These are phyloP conservation scores for Candida sp. DNA, from an alignment of 1,139 yeast species.

Conservation along the genomic window DNA sequence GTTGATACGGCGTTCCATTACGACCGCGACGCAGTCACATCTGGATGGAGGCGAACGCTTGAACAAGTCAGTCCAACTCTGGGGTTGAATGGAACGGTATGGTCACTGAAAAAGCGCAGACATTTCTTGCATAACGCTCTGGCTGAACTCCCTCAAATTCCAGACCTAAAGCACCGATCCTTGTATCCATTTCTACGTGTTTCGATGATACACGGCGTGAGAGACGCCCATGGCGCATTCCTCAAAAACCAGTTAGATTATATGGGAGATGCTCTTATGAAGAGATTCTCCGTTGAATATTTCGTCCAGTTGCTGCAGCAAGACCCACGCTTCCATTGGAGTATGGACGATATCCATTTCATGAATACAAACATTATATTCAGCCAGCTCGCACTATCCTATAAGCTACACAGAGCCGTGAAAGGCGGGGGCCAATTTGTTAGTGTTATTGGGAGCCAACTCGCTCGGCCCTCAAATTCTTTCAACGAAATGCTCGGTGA, in stretches of 20 bases:
- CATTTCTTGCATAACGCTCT: constrained; percentile 1
- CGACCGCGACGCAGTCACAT: constrained; percentile 3
- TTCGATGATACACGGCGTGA: background rate
- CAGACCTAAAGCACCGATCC: background rate
- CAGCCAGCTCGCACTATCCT: constrained; percentile 15
- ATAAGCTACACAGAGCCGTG: constrained; percentile 11
- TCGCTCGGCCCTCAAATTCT: background rate
- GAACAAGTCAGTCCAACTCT: too few species aligned
- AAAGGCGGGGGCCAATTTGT: too few species aligned
- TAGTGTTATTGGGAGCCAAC: background rate
- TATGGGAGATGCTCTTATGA: constrained; percentile 18
- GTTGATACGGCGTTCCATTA: background rate
- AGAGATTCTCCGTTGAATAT: constrained; percentile 14
- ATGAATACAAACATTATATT: constrained; percentile 17
- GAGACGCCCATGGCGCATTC: background rate
- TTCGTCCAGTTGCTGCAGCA: constrained; percentile 5
- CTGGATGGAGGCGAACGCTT: background rate
- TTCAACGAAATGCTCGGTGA: constrained; percentile 17
- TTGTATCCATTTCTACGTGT: background rate
- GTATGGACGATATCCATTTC: constrained; percentile 14
- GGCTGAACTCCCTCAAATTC: constrained; percentile 5
- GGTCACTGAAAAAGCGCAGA: constrained; percentile 3
- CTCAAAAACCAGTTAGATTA: constrained; percentile 12
- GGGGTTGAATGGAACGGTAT: background rate
- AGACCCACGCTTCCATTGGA: constrained; percentile 10